Evolutionary conservation across 2,329 filamentous ascomycete species (phyloP).

Genomic region (Aspergillus fructus): DNA sequence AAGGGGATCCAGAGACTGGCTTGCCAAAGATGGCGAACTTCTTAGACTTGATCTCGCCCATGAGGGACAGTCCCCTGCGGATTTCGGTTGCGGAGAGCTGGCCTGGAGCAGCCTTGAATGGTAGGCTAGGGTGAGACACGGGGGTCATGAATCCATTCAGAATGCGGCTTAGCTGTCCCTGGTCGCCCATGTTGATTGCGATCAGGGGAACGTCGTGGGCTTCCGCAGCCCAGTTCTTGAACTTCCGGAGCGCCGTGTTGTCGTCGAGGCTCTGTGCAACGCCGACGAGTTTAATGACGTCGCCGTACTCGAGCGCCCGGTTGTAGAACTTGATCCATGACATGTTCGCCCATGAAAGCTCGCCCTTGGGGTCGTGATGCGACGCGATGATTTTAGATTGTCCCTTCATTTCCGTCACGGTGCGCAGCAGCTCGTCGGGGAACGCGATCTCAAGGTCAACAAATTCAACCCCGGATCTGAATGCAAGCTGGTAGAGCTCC

Average conservation of each 20-base stretch:
- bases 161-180: constrained; percentile 85
- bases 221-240: constrained; percentile 72
- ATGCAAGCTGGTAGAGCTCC: constrained; percentile 72
- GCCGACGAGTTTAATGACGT: constrained; percentile 92
- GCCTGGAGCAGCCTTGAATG: constrained; percentile 89
- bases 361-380: constrained; percentile 81
- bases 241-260: constrained; percentile 80
- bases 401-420: constrained; percentile 67
- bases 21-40: constrained; percentile 86
- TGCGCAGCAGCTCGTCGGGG: constrained; percentile 70
- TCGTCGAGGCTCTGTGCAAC: constrained; percentile 73
- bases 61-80: constrained; percentile 70
- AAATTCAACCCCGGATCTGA: constrained; percentile 86
- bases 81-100: constrained; percentile 91
- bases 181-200: constrained; percentile 89
- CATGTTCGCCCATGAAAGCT: constrained; percentile 85
- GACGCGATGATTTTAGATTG: constrained; percentile 87
- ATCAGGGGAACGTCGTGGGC: constrained; percentile 83
- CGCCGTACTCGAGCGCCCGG: constrained; percentile 81
- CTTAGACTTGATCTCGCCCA: constrained; percentile 74
- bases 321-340: constrained; percentile 92
- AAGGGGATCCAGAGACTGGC: constrained; percentile 78
- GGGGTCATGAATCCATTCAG: constrained; percentile 92
- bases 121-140: constrained; percentile 84
- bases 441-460: constrained; percentile 90